Conservation (phyloP, 371 early-diverging fungal species). For the Mortierella sp. region DNA sequence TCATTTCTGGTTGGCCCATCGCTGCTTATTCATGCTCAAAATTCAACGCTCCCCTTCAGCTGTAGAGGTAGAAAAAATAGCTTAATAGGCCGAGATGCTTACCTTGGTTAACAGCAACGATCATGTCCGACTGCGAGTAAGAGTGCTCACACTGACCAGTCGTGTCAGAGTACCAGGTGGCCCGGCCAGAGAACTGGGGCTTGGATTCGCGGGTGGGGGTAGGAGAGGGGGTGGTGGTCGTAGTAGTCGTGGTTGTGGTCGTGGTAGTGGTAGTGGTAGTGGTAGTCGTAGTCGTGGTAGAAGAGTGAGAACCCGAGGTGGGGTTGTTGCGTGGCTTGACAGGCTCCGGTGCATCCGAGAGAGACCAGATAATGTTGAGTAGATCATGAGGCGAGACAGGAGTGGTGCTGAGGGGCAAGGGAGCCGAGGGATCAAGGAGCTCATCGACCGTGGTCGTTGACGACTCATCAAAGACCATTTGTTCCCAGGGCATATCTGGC, state of each 20-base stretch:
- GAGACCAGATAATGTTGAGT: constrained; percentile 34
- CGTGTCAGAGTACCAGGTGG: constrained; percentile 52
- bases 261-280: constrained; percentile 6
- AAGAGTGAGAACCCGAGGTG: neutral
- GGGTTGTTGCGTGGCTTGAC: neutral
- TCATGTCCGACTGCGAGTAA: constrained; percentile 47
- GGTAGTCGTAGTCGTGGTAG: constrained; percentile 8
- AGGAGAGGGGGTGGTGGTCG: constrained; percentile 1
- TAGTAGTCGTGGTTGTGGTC: constrained; percentile 16
- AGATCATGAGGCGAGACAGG: constrained; percentile 27
- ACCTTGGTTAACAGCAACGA: constrained; percentile 49
- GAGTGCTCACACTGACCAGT: constrained; percentile 35
- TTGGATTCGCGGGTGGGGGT: constrained; percentile 8
- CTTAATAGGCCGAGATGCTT: neutral
- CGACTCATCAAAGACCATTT: constrained; percentile 17
- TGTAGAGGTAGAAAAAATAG: neutral
- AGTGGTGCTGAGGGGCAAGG: constrained; percentile 10
- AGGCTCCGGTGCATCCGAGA: constrained; percentile 21
- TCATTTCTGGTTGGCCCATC: no score
- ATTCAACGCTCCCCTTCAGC: no score
- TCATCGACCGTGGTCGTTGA: constrained; percentile 18
- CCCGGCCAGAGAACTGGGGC: constrained; percentile 31
- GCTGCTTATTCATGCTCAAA: no score
- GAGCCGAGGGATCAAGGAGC: constrained; percentile 12
- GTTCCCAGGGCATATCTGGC: constrained; percentile 18